Percentiles rank a stretch among this genome's conserved stretches.
phyloP scores from a whole-genome alignment of 257 asterid genomes.

The Misopates orontium region DNA sequence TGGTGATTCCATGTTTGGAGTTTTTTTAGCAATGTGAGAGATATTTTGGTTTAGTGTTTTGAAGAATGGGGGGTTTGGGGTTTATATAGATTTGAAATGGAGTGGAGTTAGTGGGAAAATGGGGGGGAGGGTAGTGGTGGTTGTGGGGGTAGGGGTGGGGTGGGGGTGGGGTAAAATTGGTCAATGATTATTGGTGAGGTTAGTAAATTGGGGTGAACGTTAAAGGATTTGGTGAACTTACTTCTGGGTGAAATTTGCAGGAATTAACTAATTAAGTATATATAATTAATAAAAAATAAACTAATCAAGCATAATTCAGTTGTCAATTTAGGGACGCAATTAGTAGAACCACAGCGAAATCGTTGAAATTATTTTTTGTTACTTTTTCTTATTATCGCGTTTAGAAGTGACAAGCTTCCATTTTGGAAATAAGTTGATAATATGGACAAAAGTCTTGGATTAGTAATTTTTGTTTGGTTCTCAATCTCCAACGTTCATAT shows the following conservation, averaged over 20 bases:
- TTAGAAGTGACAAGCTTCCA: no score
- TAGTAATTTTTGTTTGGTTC: slow-evolving; percentile 23
- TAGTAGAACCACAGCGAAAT: neutral
- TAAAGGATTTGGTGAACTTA: no score
- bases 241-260: neutral
- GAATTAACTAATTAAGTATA: no score
- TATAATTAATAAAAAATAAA: no score
- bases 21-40: neutral
- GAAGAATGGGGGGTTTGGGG: neutral
- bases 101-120: slow-evolving; percentile 35
- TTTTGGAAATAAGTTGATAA: neutral
- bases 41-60: neutral
- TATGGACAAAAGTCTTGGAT: neutral
- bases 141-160: neutral
- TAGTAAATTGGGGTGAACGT: neutral
- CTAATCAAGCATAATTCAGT: neutral
- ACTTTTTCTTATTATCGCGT: no score
- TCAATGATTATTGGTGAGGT: neutral
- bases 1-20: slow-evolving; percentile 15
- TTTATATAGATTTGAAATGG: neutral
- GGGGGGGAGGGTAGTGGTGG: slow-evolving; percentile 2
- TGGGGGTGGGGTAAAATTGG: neutral
- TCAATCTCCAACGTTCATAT: slow-evolving; percentile 23
- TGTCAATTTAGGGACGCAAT: neutral
- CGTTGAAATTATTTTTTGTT: neutral